These are phyloP conservation scores for Venturia aucupariae DNA, from an alignment of 2,329 filamentous ascomycete species.

Conservation along the genomic window DNA sequence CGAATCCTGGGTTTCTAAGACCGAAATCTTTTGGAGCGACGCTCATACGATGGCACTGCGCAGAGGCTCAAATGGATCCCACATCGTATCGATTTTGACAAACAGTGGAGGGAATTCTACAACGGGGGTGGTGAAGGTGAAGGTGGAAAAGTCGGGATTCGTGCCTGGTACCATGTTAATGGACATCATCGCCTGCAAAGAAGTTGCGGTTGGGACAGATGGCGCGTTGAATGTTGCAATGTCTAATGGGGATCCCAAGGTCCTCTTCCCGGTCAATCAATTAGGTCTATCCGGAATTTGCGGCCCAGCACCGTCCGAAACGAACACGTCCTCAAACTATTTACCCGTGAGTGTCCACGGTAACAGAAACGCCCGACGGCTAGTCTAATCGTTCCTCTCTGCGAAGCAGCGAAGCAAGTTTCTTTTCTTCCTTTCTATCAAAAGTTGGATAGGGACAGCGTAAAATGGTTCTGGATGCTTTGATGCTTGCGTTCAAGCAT, in stretches of 20 bases:
- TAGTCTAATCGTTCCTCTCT: background rate
- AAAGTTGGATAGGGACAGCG: too few species aligned
- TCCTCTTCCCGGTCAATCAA: conserved; percentile 21
- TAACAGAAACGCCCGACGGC: background rate
- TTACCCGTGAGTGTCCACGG: background rate
- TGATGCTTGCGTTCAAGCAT: too few species aligned
- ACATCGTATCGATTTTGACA: conserved; percentile 36
- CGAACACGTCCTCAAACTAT: background rate
- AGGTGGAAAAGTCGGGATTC: conserved; percentile 17
- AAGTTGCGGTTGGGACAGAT: conserved; percentile 21
- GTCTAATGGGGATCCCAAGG: conserved; percentile 25
- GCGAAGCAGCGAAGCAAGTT: too few species aligned
- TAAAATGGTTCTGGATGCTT: too few species aligned
- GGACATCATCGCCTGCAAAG: conserved; percentile 24
- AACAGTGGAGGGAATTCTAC: conserved; percentile 21
- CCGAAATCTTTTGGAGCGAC: conserved; percentile 36
- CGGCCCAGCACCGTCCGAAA: background rate
- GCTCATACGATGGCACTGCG: conserved; percentile 36
- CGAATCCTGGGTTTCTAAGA: conserved; percentile 34
- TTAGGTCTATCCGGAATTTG: background rate
- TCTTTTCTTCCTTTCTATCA: too few species aligned
- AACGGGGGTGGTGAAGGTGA: conserved; percentile 22
- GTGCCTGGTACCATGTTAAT: conserved; percentile 21
- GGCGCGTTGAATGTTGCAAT: conserved; percentile 23
- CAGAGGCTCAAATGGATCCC: conserved; percentile 32